These are phyloP conservation scores for Populus nigra DNA, from an alignment of 345 rosid species.

Conservation along the genomic window DNA sequence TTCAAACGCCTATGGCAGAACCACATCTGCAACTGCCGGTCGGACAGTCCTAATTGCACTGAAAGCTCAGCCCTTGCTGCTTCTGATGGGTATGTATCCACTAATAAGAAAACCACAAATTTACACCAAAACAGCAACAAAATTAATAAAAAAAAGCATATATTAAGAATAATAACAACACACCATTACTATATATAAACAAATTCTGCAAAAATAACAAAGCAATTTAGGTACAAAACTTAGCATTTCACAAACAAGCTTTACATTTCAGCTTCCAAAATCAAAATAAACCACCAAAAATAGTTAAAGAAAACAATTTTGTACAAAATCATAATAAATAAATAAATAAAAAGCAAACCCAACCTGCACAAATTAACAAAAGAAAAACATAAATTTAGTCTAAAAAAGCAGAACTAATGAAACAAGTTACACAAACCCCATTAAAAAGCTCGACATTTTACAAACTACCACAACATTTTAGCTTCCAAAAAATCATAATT, in stretches of 20 bases:
- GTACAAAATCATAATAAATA: neutral
- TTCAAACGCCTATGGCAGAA: slow-evolving; percentile 89
- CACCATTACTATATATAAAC: neutral
- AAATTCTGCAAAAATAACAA: neutral
- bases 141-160: neutral
- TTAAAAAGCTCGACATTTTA: neutral
- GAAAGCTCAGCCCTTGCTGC: slow-evolving; percentile 68
- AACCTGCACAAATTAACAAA: neutral
- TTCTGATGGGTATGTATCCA: slow-evolving; percentile 78
- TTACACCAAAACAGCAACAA: neutral
- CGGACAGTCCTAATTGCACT: slow-evolving; percentile 68
- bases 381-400: neutral
- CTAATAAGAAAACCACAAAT: slow-evolving; percentile 30
- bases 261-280: neutral
- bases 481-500: neutral
- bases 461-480: neutral
- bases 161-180: neutral
- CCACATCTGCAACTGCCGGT: slow-evolving; percentile 97
- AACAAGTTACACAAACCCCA: neutral
- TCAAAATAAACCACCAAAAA: neutral
- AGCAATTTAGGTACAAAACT: neutral
- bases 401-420: neutral
- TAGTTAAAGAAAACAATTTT: neutral
- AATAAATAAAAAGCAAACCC: neutral
- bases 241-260: neutral